Evolutionary conservation across 805 yeast species (phyloP), one percentile per base, ranked within the genome.

Genomic region (Candida ipomoeae): DNA sequence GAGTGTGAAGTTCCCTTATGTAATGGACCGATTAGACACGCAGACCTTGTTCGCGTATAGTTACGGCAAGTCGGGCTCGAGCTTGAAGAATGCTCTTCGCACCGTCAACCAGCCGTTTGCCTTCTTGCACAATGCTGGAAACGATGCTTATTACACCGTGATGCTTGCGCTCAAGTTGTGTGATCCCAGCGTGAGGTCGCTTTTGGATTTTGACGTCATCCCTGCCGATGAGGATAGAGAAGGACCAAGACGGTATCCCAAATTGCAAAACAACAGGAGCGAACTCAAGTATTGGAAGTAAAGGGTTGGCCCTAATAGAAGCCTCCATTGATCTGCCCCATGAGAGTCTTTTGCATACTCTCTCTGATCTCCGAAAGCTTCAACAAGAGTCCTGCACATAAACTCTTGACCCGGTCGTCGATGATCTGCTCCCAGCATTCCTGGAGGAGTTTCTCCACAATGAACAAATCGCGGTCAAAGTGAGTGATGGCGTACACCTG

Each of bases 361-460:
- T 64, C 63, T 13, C 55, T 49, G 17, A 55, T 41, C 5, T 56
- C 55, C 13, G 58, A 58, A 21, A 71, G 51, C 34, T 65, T 57
- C n/a, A 73, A 57, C 23, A 73, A 54, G 39, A 71, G 62, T 3
- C 75, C 77, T 20, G 78, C 77, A 50, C 73, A 60, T 29, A 73
- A 55, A 46, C 75, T 64, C 51, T 71, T 71, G 17, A 71, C 55
- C 46, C 62, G 57, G 13, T 65, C 66, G 37, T 73, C 77, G 2
- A 73, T 71, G 1, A 73, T 61, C 4, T 34, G 26, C 34, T 71
- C 76, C 74, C 75, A 73, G 31, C 50, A 51, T 3, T 49, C 51
- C 26, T 57, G 48, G 10, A 73, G 53, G 67, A 72, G 65, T 11
- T 53, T 52, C 37, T 69, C 68, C 2, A 66, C 54, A 6, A 57